These are phyloP conservation scores for Manihot esculenta DNA, from an alignment of 441 rosid species.

Conservation along the genomic window DNA sequence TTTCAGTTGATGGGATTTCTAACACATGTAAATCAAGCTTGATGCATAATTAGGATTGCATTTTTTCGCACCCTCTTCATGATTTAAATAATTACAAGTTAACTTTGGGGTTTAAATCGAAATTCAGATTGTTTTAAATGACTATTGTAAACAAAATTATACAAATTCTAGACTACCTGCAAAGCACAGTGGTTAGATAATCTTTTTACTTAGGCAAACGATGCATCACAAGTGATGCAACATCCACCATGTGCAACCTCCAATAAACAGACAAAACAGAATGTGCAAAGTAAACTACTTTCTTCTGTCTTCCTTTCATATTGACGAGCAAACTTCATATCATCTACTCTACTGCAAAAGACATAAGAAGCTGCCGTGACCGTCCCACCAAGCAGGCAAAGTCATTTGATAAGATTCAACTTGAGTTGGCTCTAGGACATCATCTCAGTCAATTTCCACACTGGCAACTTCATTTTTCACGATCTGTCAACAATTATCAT, in stretches of 20 bases:
- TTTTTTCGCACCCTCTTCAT: no score
- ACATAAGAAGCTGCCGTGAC: conserved; percentile 9
- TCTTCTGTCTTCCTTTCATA: not conserved
- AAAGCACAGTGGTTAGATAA: not conserved
- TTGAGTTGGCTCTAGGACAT: not conserved
- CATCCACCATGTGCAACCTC: no score
- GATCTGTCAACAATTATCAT: conserved; percentile 34
- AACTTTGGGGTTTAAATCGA: not conserved
- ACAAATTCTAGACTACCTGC: not conserved
- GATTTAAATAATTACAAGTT: no score
- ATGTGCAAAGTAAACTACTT: not conserved
- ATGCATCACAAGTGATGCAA: not conserved
- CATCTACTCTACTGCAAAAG: not conserved
- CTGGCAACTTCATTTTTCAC: conserved; percentile 38
- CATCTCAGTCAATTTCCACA: conserved; percentile 26
- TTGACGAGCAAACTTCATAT: not conserved
- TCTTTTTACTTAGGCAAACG: not conserved
- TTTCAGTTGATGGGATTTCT: no score
- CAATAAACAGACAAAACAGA: not conserved
- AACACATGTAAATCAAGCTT: no score
- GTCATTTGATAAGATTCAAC: conserved; percentile 2
- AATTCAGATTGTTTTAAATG: not conserved
- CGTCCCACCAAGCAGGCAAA: not conserved
- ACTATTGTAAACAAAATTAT: not conserved
- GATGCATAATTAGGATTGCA: no score